phyloP scores from a whole-genome alignment of 208 protist species.

The Leishmania tarentolae region DNA sequence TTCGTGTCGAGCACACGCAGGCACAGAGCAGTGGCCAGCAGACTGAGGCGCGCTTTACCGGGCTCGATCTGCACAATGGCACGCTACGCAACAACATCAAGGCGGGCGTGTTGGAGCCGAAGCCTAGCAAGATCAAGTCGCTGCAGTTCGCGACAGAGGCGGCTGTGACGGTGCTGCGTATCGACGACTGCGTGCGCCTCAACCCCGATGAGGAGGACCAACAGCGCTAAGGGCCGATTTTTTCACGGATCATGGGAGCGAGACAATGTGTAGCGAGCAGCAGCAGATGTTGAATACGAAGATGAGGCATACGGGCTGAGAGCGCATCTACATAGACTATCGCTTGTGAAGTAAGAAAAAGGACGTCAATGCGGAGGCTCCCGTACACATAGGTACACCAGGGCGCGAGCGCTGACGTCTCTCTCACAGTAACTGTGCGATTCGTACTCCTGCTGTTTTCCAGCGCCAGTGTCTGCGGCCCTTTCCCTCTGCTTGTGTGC shows the following conservation, averaged over 20 bases:
- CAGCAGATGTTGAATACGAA: not conserved
- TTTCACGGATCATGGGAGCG: not conserved
- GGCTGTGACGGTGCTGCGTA: slow-evolving; percentile 99
- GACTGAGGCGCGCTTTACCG: slow-evolving; percentile 67
- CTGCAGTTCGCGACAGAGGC: slow-evolving; percentile 99
- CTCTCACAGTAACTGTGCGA: not conserved
- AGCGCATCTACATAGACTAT: not conserved
- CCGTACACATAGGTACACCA: not conserved
- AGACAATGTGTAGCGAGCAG: not conserved
- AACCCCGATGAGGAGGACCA: slow-evolving; percentile 86
- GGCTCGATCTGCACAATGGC: slow-evolving; percentile 97
- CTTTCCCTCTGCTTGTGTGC: not conserved
- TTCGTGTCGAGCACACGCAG: slow-evolving; percentile 96
- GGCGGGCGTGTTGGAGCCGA: slow-evolving; percentile 99
- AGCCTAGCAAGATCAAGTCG: slow-evolving; percentile 98
- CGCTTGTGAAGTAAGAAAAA: not conserved
- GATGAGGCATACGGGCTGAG: not conserved
- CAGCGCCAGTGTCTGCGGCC: not conserved
- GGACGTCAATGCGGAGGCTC: not conserved
- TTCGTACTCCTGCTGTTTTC: not conserved
- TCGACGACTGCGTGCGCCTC: slow-evolving; percentile 99
- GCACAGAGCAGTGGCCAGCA: slow-evolving; percentile 45
- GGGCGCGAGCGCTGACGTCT: not conserved
- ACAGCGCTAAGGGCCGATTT: slow-evolving; percentile 13
- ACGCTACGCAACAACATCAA: slow-evolving; percentile 96